Base-by-base conservation (phyloP, 768 basidiomycete species). In the Hericium rajendrae region DNA sequence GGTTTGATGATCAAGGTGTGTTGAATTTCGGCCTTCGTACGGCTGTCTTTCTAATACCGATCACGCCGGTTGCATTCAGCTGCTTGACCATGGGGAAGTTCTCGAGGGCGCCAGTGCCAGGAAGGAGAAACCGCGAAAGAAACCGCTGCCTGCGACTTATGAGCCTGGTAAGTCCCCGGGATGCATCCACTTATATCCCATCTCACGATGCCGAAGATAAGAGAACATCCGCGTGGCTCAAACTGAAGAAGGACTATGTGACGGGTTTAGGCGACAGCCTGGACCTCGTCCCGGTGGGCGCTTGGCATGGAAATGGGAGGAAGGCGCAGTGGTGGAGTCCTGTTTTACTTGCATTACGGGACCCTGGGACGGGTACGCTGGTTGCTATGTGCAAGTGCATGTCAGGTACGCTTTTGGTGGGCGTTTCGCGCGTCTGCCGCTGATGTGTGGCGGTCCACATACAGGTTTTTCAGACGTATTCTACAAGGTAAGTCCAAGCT, bases 291-390 rank as follows among this genome's bases (percentile, higher is more conserved):
- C 86, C 87, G 28, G 73, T 88, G 54, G 86, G 83, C 51, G 93
- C 90, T 48, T 94, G 91, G 89, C 83, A 92, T 72, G 93, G 92
- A 50, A 88, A 85, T 66, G 94, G 94, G 37, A 74, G 92, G 38
- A 97, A 95, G 72, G 85, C 84, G 15, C 78, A 81, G 50, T 95
- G 93, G 94, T 97, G 91, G 89, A 89, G 86, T 61, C 93, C 93
- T 1, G 81, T 95, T 62, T 74, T 97, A 5, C 76, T 94, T 48
- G 91, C 84, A 13, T 71, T 86, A 41, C 85, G 86, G 78, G 84
- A 93, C 65, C 71, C 80, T 20, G 74, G 77, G 57, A 74, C 72
- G 9, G 86, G 82, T 28, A 78, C 72, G 56, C 71, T 84, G 55
- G 83, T 91, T 48, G 92, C 88, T 2, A 78, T 94, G 16, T 92